A percentile compares a stretch with the other conserved stretches of the same genome.
phyloP scores from a whole-genome alignment of 306 rosid genomes.

The Lithocarpus polystachyus region DNA sequence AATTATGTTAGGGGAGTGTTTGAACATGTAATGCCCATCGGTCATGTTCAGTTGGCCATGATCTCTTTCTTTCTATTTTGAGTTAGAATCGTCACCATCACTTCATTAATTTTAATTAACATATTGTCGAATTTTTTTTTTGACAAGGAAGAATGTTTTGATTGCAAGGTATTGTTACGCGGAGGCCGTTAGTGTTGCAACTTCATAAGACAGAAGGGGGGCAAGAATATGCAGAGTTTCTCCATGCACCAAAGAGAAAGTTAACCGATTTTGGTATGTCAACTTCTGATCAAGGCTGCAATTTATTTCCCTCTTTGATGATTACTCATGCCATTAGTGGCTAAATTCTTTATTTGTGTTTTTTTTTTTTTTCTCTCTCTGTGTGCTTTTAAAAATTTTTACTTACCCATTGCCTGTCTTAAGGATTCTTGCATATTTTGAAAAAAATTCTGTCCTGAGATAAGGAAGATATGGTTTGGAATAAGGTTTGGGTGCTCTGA shows the following conservation, averaged over 20 bases:
- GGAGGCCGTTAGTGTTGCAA: slow-evolving; percentile 94
- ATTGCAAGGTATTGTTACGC: slow-evolving; percentile 79
- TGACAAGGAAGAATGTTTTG: neutral
- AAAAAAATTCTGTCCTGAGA: neutral
- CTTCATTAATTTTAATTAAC: neutral
- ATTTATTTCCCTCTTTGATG: slow-evolving; percentile 3
- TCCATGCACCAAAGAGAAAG: slow-evolving; percentile 80
- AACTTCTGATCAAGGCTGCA: slow-evolving; percentile 7
- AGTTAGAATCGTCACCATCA: neutral
- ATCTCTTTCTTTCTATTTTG: neutral
- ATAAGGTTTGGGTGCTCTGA: neutral
- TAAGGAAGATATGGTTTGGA: neutral
- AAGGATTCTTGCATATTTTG: neutral
- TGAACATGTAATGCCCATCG: neutral
- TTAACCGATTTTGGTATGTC: slow-evolving; percentile 73
- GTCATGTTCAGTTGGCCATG: neutral
- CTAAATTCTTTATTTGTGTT: neutral
- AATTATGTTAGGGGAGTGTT: neutral
- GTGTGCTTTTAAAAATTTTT: neutral
- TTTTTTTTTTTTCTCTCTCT: neutral
- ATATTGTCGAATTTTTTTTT: neutral
- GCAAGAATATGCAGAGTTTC: slow-evolving; percentile 93
- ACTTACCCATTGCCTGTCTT: too few relatives aligned
- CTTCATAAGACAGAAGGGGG: slow-evolving; percentile 82
- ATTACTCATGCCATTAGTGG: neutral